phyloP scores from a whole-genome alignment of 2,329 filamentous ascomycete genomes.

The Penicillium sp. region DNA sequence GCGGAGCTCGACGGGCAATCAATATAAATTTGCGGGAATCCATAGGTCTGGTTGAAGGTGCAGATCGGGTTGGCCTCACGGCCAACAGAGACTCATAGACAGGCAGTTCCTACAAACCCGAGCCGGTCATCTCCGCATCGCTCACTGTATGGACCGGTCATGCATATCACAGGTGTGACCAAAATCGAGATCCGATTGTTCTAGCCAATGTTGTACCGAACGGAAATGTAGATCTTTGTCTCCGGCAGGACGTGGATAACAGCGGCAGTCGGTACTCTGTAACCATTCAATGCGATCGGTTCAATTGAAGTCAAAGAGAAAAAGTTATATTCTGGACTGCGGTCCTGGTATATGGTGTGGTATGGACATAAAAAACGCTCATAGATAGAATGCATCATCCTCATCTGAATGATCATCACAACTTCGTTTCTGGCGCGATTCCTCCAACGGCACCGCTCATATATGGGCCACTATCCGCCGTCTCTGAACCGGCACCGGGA shows the following conservation, averaged over 20 bases:
- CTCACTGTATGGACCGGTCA: slow-evolving; percentile 7
- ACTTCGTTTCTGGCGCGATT: slow-evolving; percentile 46
- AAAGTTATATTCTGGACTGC: background rate
- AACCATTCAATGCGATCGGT: background rate
- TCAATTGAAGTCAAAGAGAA: background rate
- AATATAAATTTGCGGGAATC: too few species aligned
- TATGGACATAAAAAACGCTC: slow-evolving; percentile 3
- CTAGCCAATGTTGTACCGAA: too few species aligned
- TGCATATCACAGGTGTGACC: slow-evolving; percentile 14
- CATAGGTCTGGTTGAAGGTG: too few species aligned
- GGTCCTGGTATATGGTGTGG: slow-evolving; percentile 5
- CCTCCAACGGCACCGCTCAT: slow-evolving; percentile 57
- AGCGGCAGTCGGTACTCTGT: too few species aligned
- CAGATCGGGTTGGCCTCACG: too few species aligned
- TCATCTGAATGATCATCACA: slow-evolving; percentile 35
- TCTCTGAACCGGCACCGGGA: slow-evolving; percentile 6
- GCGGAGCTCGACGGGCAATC: too few species aligned
- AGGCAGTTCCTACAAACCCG: background rate
- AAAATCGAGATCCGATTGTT: slow-evolving; percentile 1
- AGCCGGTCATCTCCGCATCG: slow-evolving; percentile 3
- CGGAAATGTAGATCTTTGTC: too few species aligned
- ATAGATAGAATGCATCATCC: background rate
- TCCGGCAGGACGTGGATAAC: too few species aligned
- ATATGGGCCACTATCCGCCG: slow-evolving; percentile 36
- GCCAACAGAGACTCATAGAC: background rate